Conservation (phyloP, 139 green algal species). For the Desmodesmus armatus region DNA sequence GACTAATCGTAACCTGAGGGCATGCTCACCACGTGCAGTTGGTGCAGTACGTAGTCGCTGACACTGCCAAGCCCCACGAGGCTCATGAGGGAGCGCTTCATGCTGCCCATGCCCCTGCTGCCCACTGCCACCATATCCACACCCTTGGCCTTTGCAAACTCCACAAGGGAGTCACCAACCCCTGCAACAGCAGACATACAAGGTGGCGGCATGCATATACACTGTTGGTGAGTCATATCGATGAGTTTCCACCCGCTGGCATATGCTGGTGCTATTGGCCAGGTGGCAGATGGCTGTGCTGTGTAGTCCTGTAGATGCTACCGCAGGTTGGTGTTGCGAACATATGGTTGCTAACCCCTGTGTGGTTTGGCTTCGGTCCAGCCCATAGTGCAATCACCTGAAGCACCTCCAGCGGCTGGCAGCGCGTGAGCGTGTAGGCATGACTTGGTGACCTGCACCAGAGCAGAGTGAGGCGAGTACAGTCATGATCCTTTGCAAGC, state of each 20-base stretch:
- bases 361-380: no score
- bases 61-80: constrained; percentile 66
- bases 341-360: no score
- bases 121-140: constrained; percentile 68
- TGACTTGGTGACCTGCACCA: constrained; percentile 40
- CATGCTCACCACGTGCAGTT: constrained; percentile 45
- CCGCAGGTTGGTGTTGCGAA: no score
- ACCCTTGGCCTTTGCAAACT: constrained; percentile 45
- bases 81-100: constrained; percentile 39
- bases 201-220: neutral
- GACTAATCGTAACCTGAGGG: no score
- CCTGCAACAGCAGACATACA: neutral
- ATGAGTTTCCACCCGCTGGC: no score
- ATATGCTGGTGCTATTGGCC: no score
- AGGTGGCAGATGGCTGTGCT: no score
- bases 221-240: no score
- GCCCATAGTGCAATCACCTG: constrained; percentile 36
- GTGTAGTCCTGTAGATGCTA: no score
- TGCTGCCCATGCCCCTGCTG: constrained; percentile 56
- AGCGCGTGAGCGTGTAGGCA: constrained; percentile 51
- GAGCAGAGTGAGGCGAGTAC: no score
- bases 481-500: no score
- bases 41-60: constrained; percentile 57
- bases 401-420: constrained; percentile 54
- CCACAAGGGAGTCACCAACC: constrained; percentile 35